Conservation (phyloP, 306 rosid species). For the Casuarina glauca region DNA sequence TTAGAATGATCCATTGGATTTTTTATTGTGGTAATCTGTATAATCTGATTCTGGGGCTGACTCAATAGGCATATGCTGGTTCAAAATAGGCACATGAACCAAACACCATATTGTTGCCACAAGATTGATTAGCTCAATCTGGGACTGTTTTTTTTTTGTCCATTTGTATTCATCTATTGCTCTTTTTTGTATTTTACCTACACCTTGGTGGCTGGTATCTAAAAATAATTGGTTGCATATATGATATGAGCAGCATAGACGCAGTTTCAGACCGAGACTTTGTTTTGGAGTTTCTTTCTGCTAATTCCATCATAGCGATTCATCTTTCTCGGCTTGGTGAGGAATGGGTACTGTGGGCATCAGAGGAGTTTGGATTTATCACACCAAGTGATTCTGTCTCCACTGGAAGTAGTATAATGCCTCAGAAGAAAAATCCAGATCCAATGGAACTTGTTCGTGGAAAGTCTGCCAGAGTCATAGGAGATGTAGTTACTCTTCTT, state of each 20-base stretch:
- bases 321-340: constrained; percentile 99
- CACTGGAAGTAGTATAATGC: constrained; percentile 98
- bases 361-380: constrained; percentile 94
- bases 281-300: constrained; percentile 84
- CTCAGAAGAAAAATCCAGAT: constrained; percentile 98
- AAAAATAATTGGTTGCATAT: constrained; percentile 21
- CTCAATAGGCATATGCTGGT: too few relatives aligned
- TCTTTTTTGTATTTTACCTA: not conserved
- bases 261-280: constrained; percentile 99
- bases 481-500: constrained; percentile 85
- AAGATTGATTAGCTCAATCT: not conserved
- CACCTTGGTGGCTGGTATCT: not conserved
- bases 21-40: not conserved
- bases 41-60: not conserved
- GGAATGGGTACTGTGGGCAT: constrained; percentile 99
- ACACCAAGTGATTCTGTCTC: constrained; percentile 93
- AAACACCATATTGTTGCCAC: not conserved
- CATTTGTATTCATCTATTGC: constrained; percentile 6
- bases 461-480: constrained; percentile 89
- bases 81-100: too few relatives aligned
- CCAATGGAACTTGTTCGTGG: constrained; percentile 99
- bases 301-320: constrained; percentile 79
- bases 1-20: not conserved
- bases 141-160: constrained; percentile 5
- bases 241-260: constrained; percentile 62